Evolutionary conservation across 768 basidiomycete species (phyloP), one percentile per base, ranked within the genome.

Genomic region (Termitomyces sp.): DNA sequence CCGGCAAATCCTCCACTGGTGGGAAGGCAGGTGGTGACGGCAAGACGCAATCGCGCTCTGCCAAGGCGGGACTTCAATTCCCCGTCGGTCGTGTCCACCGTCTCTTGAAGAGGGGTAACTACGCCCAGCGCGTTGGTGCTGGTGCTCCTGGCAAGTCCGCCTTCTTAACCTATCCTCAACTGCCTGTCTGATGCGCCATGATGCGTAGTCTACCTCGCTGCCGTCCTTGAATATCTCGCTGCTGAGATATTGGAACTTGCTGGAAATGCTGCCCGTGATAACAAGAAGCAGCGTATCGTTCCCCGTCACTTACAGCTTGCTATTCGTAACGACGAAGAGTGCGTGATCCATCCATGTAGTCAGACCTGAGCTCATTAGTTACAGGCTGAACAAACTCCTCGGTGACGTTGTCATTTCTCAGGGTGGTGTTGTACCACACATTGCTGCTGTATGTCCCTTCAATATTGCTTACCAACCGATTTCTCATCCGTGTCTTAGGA

Each of bases 281-380:
- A 92, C 81, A 92, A 92, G 82, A 92, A 95, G 78, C 89, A 92
- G 62, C 92, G 95, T 84, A 95, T 96, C 67, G 91, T 95, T 27
- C 95, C 94, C 45, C 89, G 95, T 73, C 95, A 97, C 74, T 77
- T 96, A 47, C 94, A 97, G 72, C 85, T 96, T 61, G 94, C 94
- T 61, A 94, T 97, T 74, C 85, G 95, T 51, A 93, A 95, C 71
- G 93, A 95, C 61, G 93, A 95, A 73, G 93, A 92, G 87, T 87
- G 63, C 58, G 83, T 74, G 9, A 14, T 7, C 16, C 10, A 21
- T 31, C 45, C 8, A 37, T 27, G 12, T 2, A 37, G 11, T 57
- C n/a, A 7, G 10, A 12, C n/a, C 44, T 23, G 44, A 50, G 19
- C 17, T 53, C 47, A 59, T 53, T 49, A 29, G n/a, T 40, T 25